Conservation (phyloP, 2,329 filamentous ascomycete genomes). For the Phyllosticta citribraziliensis region DNA sequence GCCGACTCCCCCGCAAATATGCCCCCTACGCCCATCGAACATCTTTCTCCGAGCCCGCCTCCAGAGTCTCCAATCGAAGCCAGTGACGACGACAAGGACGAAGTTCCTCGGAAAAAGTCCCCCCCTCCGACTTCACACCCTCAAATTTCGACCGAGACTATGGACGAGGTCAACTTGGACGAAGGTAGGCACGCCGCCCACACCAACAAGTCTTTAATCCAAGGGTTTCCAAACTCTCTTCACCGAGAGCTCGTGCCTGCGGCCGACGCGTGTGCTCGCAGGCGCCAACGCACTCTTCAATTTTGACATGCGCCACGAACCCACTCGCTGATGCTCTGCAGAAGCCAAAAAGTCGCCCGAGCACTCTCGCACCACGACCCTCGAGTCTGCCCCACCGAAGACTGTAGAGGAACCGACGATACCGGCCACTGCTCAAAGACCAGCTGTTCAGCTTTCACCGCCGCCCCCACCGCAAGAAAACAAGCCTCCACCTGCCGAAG, state of each 20-base stretch:
- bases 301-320: not conserved
- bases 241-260: not conserved
- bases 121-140: constrained; percentile 1
- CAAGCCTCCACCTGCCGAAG: constrained; percentile 25
- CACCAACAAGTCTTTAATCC: not conserved
- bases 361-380: constrained; percentile 7
- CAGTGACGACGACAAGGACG: constrained; percentile 19
- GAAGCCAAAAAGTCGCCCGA: constrained; percentile 9
- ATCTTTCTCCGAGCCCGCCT: not conserved
- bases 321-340: constrained; percentile 7
- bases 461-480: constrained; percentile 24
- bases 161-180: constrained; percentile 57
- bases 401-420: not conserved
- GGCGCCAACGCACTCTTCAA: not conserved
- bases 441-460: constrained; percentile 46
- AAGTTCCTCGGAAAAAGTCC: constrained; percentile 9
- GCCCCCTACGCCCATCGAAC: constrained; percentile 4
- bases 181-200: constrained; percentile 37
- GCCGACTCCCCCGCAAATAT: constrained; percentile 22
- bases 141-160: constrained; percentile 30
- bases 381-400: constrained; percentile 3
- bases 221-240: not conserved
- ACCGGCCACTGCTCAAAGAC: constrained; percentile 35
- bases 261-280: not conserved
- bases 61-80: constrained; percentile 15